Base-by-base conservation (phyloP, 768 basidiomycete species). In the Pleurotus pulmonarius region DNA sequence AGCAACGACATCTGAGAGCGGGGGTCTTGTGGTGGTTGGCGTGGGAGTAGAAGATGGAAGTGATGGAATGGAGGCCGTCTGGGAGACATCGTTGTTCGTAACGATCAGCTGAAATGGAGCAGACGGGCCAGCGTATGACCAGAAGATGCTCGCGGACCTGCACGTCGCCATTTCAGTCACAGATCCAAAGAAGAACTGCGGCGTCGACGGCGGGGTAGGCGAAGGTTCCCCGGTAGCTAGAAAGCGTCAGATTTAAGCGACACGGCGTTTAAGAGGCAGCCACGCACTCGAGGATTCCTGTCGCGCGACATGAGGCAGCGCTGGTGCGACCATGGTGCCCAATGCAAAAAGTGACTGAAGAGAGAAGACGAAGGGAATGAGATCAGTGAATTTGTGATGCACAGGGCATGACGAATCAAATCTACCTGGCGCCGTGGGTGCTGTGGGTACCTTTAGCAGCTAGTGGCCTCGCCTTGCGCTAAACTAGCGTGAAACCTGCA, bases 71-170 rank as follows among this genome's bases (percentile, higher is more conserved):
- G 65, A 55, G 5, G 56, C 9, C 41, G 60, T 58, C 49, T 74
- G 72, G 2, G 58, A 0, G 3, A 76, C 72, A 16, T 64, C 67
- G 46, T 63, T n/a, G 56, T 81, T 78, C 47, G 73, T 72, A 38
- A 80, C 67, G 55, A 67, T 67, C n/a, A 82, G 52, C 5, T 62
- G 56, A 22, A 80, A 46, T 1, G 65, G 22, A 6, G 41, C 58
- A 15, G 63, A 37, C 4, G 71, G 60, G 15, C 76, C 78, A 22
- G 4, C 46, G 58, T 78, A 82, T 13, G 52, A 45, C 81, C 81
- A 82, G 20, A 61, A 59, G 38, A 76, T 58, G 11, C 58, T 44
- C 2, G 65, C 56, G 5, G 69, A 46, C 26, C 58, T 13, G 60
- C 75, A 76, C 29, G 72, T 64, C 0, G 61, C 60, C 47, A 68